Evolutionary conservation across 768 basidiomycete genomes (phyloP), one percentile per base, ranked within the genome.

Genomic region (Neoboletus magnificus): DNA sequence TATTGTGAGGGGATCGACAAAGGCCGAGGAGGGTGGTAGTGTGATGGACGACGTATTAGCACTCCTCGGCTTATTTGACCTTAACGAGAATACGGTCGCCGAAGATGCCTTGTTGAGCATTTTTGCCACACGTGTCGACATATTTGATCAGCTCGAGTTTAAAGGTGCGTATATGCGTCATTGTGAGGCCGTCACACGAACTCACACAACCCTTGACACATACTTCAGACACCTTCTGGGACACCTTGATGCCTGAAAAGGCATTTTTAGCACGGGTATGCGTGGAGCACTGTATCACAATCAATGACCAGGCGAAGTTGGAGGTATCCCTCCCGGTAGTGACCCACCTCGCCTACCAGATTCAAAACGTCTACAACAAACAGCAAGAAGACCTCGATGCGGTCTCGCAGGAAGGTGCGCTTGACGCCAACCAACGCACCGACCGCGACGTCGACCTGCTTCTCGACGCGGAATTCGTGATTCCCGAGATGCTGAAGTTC

Each of bases 261-360:
- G 85, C 87, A 0, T 90, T 95, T 66, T 79, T 98, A 18, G 87
- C 82, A 0, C 85, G 94, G 6, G 87, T 90, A 10, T 95, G 88
- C 67, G 84, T 89, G 3, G 86, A 92, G 30, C 82, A 91, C 66
- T 93, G 91, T 62, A 77, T 79, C 16, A 74, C 73, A n/a, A 82
- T 74, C 1, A 78, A 85, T 43, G 82, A 90, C 48, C 78, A 84
- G 49, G 71, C 72, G 4, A 81, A 84, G 33, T 74, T 95, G 3
- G 89, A 92, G 62, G 71, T 77, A 3, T 75, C 79, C 16, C 78
- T 98, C 6, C 96, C 96, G 2, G 92, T 91, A 25, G 91, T 96
- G 22, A 93, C 89, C 1, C 76, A 78, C 0, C 79, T 95, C 49
- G 94, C 94, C 0, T 90, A 85, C 73, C 74, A 76, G 7, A 85